phyloP scores from a whole-genome alignment of 2,329 filamentous ascomycete genomes.

The Fusarium sp. region DNA sequence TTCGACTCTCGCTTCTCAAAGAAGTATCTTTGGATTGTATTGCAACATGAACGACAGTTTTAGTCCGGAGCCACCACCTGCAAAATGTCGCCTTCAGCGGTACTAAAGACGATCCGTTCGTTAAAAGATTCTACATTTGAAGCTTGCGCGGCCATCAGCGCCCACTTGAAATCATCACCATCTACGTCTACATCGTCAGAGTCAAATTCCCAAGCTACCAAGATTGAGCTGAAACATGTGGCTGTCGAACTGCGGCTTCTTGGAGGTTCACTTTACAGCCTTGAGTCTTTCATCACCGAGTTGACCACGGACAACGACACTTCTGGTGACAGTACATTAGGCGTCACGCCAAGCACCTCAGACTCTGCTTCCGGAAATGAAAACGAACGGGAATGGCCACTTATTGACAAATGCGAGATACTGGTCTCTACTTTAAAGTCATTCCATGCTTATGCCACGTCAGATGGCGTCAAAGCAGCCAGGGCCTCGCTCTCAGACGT shows the following conservation, averaged over 20 bases:
- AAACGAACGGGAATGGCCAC: constrained; percentile 31
- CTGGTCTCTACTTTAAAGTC: constrained; percentile 32
- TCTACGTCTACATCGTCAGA: neutral
- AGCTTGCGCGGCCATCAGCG: constrained; percentile 32
- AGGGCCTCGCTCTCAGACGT: constrained; percentile 35
- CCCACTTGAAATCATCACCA: constrained; percentile 16
- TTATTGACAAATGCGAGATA: constrained; percentile 41
- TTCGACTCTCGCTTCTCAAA: neutral
- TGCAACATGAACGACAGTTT: constrained; percentile 14
- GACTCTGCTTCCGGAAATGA: constrained; percentile 8
- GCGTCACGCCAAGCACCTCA: constrained; percentile 12
- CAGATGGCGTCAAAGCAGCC: constrained; percentile 40
- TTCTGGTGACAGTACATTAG: constrained; percentile 21
- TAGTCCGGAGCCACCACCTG: neutral
- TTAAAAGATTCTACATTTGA: constrained; percentile 37
- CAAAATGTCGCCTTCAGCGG: constrained; percentile 22
- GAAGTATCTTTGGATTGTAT: neutral
- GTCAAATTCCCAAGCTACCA: neutral
- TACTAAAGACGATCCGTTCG: constrained; percentile 32
- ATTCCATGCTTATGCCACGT: constrained; percentile 29
- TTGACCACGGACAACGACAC: constrained; percentile 27
- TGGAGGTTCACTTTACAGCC: constrained; percentile 41
- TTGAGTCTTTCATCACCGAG: constrained; percentile 42
- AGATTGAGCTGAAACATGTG: constrained; percentile 32
- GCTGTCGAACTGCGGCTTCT: constrained; percentile 42